Evolutionary conservation across 2,329 filamentous ascomycete species (phyloP).

Genomic region (Keithomyces neogunnii): DNA sequence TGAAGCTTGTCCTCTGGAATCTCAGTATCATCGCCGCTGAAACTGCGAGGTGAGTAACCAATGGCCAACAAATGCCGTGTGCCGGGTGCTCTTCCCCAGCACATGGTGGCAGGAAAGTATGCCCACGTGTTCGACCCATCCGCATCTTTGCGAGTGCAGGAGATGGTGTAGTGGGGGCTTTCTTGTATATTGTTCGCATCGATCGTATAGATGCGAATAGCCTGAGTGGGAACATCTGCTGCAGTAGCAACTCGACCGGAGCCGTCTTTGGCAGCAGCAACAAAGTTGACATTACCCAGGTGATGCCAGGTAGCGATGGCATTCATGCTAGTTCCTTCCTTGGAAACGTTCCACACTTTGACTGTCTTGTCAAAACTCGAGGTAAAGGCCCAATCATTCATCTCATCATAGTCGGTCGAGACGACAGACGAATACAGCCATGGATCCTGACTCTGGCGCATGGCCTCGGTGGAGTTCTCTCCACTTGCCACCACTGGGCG

Average conservation of each 20-base stretch:
- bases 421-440: conserved; percentile 60
- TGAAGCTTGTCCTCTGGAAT: conserved; percentile 51
- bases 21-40: conserved; percentile 42
- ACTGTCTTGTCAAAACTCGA: conserved; percentile 55
- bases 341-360: conserved; percentile 45
- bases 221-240: conserved; percentile 43
- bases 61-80: conserved; percentile 47
- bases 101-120: conserved; percentile 54
- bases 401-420: conserved; percentile 46
- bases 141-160: conserved; percentile 30
- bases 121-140: conserved; percentile 43
- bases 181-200: conserved; percentile 23
- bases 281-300: conserved; percentile 53
- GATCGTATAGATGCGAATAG: conserved; percentile 49
- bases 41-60: conserved; percentile 53
- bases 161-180: conserved; percentile 30
- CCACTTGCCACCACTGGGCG: conserved; percentile 44
- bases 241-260: conserved; percentile 49
- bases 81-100: conserved; percentile 43
- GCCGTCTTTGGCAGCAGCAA: conserved; percentile 41
- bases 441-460: conserved; percentile 50
- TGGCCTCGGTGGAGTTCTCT: conserved; percentile 47
- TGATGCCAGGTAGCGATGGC: conserved; percentile 43
- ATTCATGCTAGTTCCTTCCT: conserved; percentile 31
- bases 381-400: conserved; percentile 41